Conservation (phyloP, 129 eudicot species). For the carrot (Daucus carota) region DNA sequence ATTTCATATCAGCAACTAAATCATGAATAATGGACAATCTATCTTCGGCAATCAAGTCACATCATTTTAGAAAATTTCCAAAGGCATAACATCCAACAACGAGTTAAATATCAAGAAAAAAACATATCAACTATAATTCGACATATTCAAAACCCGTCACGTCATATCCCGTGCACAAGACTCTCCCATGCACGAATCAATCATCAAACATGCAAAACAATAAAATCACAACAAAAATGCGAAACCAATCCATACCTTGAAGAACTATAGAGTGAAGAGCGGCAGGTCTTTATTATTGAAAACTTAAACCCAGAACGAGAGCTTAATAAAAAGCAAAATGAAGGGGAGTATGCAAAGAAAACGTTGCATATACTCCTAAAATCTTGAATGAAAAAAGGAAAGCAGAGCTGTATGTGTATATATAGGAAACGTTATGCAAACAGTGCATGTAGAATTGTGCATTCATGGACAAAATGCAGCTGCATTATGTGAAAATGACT, state of each 20-base stretch:
- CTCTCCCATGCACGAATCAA: background rate
- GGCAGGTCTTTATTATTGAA: background rate
- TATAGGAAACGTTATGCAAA: background rate
- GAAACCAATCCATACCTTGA: background rate
- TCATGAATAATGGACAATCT: background rate
- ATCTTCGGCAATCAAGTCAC: background rate
- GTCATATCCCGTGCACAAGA: background rate
- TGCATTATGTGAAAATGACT: conserved; percentile 7
- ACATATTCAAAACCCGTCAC: background rate
- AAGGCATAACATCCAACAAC: background rate
- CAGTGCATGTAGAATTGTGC: background rate
- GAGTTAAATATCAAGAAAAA: background rate
- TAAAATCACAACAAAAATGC: background rate
- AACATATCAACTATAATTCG: background rate
- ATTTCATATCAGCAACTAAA: background rate
- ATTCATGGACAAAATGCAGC: background rate
- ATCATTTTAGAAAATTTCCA: background rate
- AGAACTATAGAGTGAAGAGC: background rate
- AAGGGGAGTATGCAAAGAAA: background rate
- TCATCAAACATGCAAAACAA: no score
- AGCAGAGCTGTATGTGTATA: background rate
- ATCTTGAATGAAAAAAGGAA: background rate
- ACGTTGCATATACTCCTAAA: no score
- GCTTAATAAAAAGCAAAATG: background rate
- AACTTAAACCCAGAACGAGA: background rate